A percentile compares a stretch with the other conserved stretches of the same genome.
phyloP scores from a whole-genome alignment of 1,139 yeast genomes.

The Candida labiduridarum region DNA sequence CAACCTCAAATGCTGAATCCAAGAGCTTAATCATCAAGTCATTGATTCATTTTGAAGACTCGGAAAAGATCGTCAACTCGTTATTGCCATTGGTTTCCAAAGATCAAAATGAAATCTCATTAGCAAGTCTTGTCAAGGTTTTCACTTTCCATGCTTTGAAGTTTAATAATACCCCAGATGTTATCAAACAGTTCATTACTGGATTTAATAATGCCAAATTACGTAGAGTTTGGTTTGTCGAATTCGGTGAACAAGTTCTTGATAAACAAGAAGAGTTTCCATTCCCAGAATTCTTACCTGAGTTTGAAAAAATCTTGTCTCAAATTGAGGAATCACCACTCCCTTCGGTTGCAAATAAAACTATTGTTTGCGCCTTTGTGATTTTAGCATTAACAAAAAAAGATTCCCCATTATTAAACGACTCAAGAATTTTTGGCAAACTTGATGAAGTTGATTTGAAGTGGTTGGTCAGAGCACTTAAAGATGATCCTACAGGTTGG shows the following conservation, averaged over 20 bases:
- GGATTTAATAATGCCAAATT: conserved; percentile 73
- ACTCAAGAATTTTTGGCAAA: conserved; percentile 52
- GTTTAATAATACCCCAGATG: conserved; percentile 17
- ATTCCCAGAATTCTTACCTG: conserved; percentile 9
- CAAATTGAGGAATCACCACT: conserved; percentile 52
- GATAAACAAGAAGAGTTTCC: neutral
- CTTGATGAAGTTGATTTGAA: conserved; percentile 45
- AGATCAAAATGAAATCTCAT: conserved; percentile 74
- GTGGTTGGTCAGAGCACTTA: conserved; percentile 57
- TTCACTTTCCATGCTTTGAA: conserved; percentile 41
- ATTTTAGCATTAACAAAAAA: conserved; percentile 14
- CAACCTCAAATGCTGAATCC: conserved; percentile 69
- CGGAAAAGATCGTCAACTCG: conserved; percentile 43
- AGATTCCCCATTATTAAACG: conserved; percentile 33
- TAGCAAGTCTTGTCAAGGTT: conserved; percentile 52
- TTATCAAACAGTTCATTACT: conserved; percentile 11
- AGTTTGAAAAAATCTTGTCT: conserved; percentile 32
- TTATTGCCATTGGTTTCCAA: conserved; percentile 59
- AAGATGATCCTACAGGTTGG: conserved; percentile 38
- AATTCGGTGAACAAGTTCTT: conserved; percentile 40
- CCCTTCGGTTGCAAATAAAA: conserved; percentile 50
- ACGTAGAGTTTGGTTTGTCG: conserved; percentile 68
- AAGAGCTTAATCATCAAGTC: conserved; percentile 39
- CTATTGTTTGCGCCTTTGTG: conserved; percentile 53
- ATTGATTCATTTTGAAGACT: conserved; percentile 19